Base-by-base conservation (phyloP, 768 basidiomycete species). In the Boletus tomentosulus region DNA sequence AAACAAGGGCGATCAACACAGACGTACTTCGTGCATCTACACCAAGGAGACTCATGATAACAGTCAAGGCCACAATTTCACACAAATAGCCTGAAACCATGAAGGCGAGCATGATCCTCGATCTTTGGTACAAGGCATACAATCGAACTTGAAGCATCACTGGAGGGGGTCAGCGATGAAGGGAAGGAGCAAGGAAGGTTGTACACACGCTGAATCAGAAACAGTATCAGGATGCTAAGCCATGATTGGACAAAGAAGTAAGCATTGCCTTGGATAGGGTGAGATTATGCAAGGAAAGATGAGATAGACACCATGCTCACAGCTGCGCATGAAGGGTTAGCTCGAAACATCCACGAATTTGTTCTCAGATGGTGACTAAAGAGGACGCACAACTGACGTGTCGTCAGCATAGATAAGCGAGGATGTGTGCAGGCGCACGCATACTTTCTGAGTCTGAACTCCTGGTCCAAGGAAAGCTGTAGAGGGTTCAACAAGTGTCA, bases 101-200 rank as follows among this genome's bases (percentile, higher is more conserved):
- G 35, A 62, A 2, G 2, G 31, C 33, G 10, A 58, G n/a, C 10
- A 62, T 19, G 9, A 48, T 25, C 15, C 27, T 53, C 3, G 61
- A 62, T 15, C 19, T 4, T 30, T 24, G 45, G 19, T 55, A 62
- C 42, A 58, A 27, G 4, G 57, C 46, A 19, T 58, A 59, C 19
- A 62, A 25, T 6, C 57, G 51, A 46, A 35, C 51, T 43, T 58
- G 57, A 33, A 62, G 60, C 12, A 61, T 30, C 8, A 59, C 57
- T 62, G 30, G 31, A 27, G 12, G 7, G 16, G 3, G 7, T 62
- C 44, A 52, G 25, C 1, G 13, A 39, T 30, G 19, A 24, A 9
- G 5, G 6, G 4, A 42, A 25, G 31, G n/a, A 2, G 8, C 5
- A 3, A 31, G 24, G 25, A 3, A 24, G 12, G 2, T 43, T 27